Percentiles rank a stretch among this genome's conserved stretches.
Conservation (phyloP, 176 grass and related monocot genomes). For the Ananas comosus region DNA sequence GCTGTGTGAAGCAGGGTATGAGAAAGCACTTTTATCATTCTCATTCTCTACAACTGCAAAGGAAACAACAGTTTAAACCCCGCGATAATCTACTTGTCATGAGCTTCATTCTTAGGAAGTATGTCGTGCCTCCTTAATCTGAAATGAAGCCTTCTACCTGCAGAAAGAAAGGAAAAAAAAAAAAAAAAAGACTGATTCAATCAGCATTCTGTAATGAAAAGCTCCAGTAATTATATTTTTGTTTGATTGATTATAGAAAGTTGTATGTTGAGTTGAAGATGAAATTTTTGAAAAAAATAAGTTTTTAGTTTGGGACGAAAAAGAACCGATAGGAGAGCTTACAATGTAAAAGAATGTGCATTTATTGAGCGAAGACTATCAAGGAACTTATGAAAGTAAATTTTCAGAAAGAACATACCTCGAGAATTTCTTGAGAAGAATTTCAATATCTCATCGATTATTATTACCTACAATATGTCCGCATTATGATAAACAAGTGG, state of each 20-base stretch:
- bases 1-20: too few relatives aligned
- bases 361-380: not conserved
- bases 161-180: not conserved
- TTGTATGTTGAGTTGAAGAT: too few relatives aligned
- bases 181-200: too few relatives aligned
- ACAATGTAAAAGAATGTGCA: too few relatives aligned
- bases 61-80: not conserved
- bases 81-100: constrained; percentile 26
- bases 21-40: not conserved
- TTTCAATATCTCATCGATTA: constrained; percentile 48
- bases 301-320: too few relatives aligned
- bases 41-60: not conserved
- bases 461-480: constrained; percentile 14
- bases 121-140: constrained; percentile 34
- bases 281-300: too few relatives aligned
- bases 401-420: constrained; percentile 20
- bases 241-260: not conserved
- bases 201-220: too few relatives aligned
- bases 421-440: constrained; percentile 44
- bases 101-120: constrained; percentile 28
- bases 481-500: not conserved
- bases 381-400: not conserved
- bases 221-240: not conserved
- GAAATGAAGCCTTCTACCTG: constrained; percentile 32
- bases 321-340: too few relatives aligned